These are phyloP conservation scores for Wickerhamomyces subpelliculosus DNA, from an alignment of 805 yeast genomes.

Conservation along the genomic window DNA sequence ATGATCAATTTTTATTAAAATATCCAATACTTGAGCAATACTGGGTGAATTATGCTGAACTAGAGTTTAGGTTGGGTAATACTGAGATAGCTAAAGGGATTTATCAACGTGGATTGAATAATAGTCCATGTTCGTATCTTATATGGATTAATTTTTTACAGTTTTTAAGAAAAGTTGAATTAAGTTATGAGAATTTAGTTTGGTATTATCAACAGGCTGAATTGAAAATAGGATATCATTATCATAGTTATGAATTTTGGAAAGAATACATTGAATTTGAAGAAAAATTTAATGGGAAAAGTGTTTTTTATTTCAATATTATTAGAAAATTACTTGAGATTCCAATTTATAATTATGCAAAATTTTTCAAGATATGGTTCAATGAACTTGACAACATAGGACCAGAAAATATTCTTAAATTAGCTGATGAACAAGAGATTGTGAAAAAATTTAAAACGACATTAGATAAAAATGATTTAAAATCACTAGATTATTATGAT, in stretches of 20 bases:
- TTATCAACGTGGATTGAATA: conserved; percentile 31
- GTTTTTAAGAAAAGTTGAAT: conserved; percentile 25
- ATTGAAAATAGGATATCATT: conserved; percentile 43
- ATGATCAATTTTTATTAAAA: conserved; percentile 34
- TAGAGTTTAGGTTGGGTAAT: conserved; percentile 39
- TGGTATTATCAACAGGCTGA: conserved; percentile 41
- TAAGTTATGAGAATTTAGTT: conserved; percentile 27
- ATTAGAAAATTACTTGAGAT: conserved; percentile 45
- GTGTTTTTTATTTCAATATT: conserved; percentile 22
- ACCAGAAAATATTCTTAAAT: conserved; percentile 3
- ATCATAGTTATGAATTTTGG: conserved; percentile 44
- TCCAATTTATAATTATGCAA: conserved; percentile 48
- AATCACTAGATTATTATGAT: conserved; percentile 17
- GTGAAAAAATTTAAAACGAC: conserved; percentile 17
- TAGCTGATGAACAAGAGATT: conserved; percentile 14
- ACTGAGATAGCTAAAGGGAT: conserved; percentile 30
- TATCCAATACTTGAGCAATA: conserved; percentile 47
- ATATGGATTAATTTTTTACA: conserved; percentile 45
- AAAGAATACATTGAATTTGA: conserved; percentile 38
- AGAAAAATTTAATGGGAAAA: conserved; percentile 29
- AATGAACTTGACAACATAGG: conserved; percentile 24
- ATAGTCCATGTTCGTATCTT: conserved; percentile 37
- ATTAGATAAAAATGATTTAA: conserved; percentile 5
- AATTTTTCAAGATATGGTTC: conserved; percentile 34
- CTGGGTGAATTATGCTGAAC: conserved; percentile 50